These are phyloP conservation scores for Amauroascus niger DNA, from an alignment of 2,329 filamentous ascomycete species.

Conservation along the genomic window DNA sequence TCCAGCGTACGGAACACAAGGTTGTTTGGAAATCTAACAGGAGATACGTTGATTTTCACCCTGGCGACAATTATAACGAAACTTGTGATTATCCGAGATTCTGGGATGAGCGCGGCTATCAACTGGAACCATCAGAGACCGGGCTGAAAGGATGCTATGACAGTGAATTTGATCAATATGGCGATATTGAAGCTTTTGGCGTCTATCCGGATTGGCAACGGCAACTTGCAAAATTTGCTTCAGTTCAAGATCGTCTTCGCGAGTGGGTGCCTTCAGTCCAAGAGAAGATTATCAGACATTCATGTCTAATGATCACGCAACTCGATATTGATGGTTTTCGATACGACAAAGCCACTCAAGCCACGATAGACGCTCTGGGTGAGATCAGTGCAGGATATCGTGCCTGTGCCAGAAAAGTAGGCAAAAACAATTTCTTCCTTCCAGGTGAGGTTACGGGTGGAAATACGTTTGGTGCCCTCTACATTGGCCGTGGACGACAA, in stretches of 20 bases:
- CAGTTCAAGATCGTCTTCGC: constrained; percentile 56
- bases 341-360: constrained; percentile 57
- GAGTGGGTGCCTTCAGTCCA: constrained; percentile 53
- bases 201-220: constrained; percentile 54
- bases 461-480: constrained; percentile 51
- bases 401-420: constrained; percentile 46
- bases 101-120: constrained; percentile 50
- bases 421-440: constrained; percentile 56
- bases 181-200: constrained; percentile 55
- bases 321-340: constrained; percentile 59
- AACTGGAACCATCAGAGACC: constrained; percentile 40
- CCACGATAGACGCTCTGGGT: constrained; percentile 52
- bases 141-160: constrained; percentile 49
- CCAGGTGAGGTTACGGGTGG: constrained; percentile 55
- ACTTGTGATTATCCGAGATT: constrained; percentile 52
- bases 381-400: constrained; percentile 50
- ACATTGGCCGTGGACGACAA: constrained; percentile 53
- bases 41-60: constrained; percentile 50
- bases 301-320: constrained; percentile 52
- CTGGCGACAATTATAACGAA: constrained; percentile 46
- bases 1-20: constrained; percentile 47
- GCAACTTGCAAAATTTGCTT: constrained; percentile 56
- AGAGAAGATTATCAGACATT: constrained; percentile 50
- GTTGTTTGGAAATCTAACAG: constrained; percentile 48
- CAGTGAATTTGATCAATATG: constrained; percentile 57